Evolutionary conservation across 371 early-diverging fungal genomes (phyloP).

Genomic region (Apophysomyces ossiformis): DNA sequence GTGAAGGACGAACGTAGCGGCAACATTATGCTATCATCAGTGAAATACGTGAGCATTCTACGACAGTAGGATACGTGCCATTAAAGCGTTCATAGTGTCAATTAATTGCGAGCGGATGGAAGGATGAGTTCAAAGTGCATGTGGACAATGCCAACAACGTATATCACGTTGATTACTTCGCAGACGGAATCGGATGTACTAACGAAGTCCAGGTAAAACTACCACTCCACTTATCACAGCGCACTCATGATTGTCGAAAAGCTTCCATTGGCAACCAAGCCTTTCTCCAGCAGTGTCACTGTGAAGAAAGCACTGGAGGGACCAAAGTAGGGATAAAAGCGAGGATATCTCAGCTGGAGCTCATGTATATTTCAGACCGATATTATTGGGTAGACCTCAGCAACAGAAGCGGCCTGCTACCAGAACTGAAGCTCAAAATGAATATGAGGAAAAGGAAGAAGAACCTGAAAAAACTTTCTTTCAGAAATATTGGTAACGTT

Average conservation of each 20-base stretch:
- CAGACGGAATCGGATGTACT: slow-evolving; percentile 7
- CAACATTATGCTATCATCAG: slow-evolving; percentile 8
- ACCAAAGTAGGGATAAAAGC: slow-evolving; percentile 17
- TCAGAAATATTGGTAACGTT: slow-evolving; percentile 27
- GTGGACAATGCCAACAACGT: slow-evolving; percentile 23
- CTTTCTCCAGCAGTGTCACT: neutral
- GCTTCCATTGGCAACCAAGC: neutral
- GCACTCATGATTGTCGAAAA: neutral
- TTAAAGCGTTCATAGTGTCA: slow-evolving; percentile 21
- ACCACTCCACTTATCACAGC: no score
- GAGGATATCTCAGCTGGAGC: slow-evolving; percentile 8
- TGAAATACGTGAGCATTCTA: slow-evolving; percentile 12
- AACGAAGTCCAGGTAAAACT: neutral
- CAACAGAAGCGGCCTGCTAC: slow-evolving; percentile 3
- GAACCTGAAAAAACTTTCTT: slow-evolving; percentile 27
- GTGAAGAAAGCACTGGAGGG: slow-evolving; percentile 3
- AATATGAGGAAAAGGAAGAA: slow-evolving; percentile 14
- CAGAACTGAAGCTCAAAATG: slow-evolving; percentile 2
- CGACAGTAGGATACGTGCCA: neutral
- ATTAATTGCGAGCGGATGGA: slow-evolving; percentile 20
- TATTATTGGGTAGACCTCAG: neutral
- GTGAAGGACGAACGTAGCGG: slow-evolving; percentile 25
- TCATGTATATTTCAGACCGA: neutral
- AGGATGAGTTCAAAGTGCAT: slow-evolving; percentile 27
- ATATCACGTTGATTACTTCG: slow-evolving; percentile 31